Evolutionary conservation across 805 yeast genomes (phyloP).

Genomic region (Teunomyces stri): DNA sequence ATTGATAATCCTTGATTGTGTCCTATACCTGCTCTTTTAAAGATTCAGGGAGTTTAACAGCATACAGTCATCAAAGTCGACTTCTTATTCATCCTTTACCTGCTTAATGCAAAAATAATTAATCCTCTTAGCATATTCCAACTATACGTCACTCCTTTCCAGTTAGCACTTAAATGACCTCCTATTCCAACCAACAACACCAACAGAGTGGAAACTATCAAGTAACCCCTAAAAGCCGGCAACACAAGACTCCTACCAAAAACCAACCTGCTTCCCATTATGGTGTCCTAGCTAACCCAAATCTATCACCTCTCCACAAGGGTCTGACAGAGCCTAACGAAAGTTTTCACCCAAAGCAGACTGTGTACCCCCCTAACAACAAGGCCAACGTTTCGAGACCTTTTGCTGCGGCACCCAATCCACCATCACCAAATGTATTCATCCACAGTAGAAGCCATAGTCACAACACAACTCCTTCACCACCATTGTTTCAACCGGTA

Average conservation of each 20-base stretch:
- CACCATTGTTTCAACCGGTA: constrained; percentile 12
- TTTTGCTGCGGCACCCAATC: background rate
- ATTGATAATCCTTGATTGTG: background rate
- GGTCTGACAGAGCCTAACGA: background rate
- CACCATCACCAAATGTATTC: constrained; percentile 4
- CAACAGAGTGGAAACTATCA: background rate
- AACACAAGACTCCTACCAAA: constrained; percentile 3
- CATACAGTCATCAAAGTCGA: background rate
- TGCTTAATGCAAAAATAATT: constrained; percentile 1
- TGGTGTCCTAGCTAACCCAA: constrained; percentile 1
- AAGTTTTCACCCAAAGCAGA: background rate
- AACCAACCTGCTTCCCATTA: background rate
- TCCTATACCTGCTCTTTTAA: background rate
- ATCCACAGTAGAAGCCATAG: constrained; percentile 12
- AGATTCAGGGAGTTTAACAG: background rate
- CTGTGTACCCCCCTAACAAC: background rate
- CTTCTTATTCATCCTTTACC: background rate
- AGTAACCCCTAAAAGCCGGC: background rate
- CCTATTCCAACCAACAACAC: constrained; percentile 1
- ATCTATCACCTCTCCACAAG: background rate
- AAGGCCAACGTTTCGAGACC: background rate
- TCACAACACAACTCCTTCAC: constrained; percentile 12
- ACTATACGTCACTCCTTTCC: constrained; percentile 4
- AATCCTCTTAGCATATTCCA: background rate
- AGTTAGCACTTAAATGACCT: background rate